phyloP scores from a whole-genome alignment of 192 early-diverging fungal species.

The Linnemannia exigua region DNA sequence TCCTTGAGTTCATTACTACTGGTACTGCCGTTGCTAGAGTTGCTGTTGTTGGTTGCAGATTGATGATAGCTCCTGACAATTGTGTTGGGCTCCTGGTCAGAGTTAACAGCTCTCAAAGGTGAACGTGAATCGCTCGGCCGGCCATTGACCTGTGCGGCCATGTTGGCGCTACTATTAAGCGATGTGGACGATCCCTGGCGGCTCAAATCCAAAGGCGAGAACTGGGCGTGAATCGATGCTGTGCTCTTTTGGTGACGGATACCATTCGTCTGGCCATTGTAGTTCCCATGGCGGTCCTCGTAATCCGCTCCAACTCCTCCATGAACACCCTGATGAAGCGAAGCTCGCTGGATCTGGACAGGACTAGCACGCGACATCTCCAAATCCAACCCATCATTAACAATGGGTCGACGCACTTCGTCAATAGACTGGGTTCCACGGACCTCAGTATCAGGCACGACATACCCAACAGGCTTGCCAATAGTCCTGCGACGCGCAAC shows the following conservation, averaged over 20 bases:
- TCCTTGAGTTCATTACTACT: conserved; percentile 28
- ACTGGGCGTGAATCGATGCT: neutral
- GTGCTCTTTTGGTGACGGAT: neutral
- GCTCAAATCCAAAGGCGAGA: conserved; percentile 26
- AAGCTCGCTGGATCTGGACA: neutral
- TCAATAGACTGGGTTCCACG: conserved; percentile 3
- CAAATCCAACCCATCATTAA: neutral
- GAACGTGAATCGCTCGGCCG: neutral
- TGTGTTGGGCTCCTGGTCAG: neutral
- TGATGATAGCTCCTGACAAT: neutral
- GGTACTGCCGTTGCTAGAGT: too few species aligned
- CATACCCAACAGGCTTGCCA: conserved; percentile 46
- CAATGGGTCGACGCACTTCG: conserved; percentile 8
- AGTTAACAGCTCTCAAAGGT: conserved; percentile 14
- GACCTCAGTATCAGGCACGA: conserved; percentile 19
- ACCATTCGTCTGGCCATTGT: neutral
- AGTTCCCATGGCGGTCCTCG: neutral
- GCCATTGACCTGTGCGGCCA: neutral
- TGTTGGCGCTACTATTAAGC: neutral
- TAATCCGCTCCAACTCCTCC: neutral
- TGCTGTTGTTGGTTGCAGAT: neutral
- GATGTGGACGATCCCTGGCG: conserved; percentile 20
- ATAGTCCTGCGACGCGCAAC: conserved; percentile 41
- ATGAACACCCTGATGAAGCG: neutral
- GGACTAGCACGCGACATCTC: neutral